Percentiles rank a stretch among this genome's conserved stretches.
phyloP scores from a whole-genome alignment of 1,139 yeast species.

The Scheffersomyces cryptocercus region DNA sequence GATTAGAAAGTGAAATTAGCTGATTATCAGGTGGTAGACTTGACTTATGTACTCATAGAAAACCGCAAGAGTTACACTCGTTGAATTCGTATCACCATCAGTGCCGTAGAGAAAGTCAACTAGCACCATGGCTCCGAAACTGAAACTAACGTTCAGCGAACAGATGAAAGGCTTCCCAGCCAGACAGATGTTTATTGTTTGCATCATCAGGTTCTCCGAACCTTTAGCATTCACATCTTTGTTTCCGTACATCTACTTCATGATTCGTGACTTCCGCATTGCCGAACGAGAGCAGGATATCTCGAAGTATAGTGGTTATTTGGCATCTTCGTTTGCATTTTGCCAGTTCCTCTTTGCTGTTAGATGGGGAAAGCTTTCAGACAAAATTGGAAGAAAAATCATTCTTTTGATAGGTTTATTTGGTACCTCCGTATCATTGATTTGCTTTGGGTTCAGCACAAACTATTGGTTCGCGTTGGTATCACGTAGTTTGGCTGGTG shows the following conservation, averaged over 20 bases:
- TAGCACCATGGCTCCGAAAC: background rate
- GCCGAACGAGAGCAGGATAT: slow-evolving; percentile 53
- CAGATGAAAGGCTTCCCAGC: slow-evolving; percentile 44
- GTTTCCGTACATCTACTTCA: slow-evolving; percentile 64
- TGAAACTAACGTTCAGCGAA: slow-evolving; percentile 2
- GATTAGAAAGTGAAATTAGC: too few relatives aligned
- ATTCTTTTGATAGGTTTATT: slow-evolving; percentile 52
- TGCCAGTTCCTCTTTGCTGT: slow-evolving; percentile 57
- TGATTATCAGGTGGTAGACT: too few relatives aligned
- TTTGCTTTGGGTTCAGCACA: slow-evolving; percentile 54
- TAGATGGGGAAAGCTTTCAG: slow-evolving; percentile 60
- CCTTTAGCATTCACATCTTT: slow-evolving; percentile 65
- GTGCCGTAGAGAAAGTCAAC: too few relatives aligned
- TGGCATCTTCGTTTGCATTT: slow-evolving; percentile 57
- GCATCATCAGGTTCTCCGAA: slow-evolving; percentile 54
- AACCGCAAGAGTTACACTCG: too few relatives aligned
- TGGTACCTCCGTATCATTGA: slow-evolving; percentile 50
- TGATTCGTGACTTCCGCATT: slow-evolving; percentile 59
- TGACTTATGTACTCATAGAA: too few relatives aligned
- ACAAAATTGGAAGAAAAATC: slow-evolving; percentile 58
- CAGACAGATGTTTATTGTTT: slow-evolving; percentile 48
- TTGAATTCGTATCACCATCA: too few relatives aligned
- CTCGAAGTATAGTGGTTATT: slow-evolving; percentile 58
- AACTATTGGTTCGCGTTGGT: slow-evolving; percentile 51
- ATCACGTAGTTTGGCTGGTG: slow-evolving; percentile 55